Percentiles rank a stretch among this genome's conserved stretches.
phyloP scores from a whole-genome alignment of 108 stramenopile genomes.

The Cyclotella atomus region DNA sequence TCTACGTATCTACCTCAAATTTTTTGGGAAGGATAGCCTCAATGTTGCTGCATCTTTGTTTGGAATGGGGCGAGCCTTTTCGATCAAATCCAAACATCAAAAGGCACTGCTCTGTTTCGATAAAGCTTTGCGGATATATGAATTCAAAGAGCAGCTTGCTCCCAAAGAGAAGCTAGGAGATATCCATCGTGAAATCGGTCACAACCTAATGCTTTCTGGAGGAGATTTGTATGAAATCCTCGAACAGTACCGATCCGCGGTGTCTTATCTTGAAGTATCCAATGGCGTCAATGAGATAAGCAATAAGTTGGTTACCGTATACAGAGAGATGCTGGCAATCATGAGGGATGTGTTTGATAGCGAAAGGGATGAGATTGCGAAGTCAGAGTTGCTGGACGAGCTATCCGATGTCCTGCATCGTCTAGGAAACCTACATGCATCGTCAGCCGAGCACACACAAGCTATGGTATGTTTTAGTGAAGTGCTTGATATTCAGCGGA shows the following conservation, averaged over 20 bases:
- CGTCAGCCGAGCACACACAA: conserved; percentile 41
- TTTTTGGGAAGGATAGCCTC: conserved; percentile 48
- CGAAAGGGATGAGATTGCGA: conserved; percentile 23
- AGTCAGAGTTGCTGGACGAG: conserved; percentile 39
- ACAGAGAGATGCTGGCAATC: conserved; percentile 47
- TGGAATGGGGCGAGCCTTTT: conserved; percentile 45
- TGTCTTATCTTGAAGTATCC: conserved; percentile 40
- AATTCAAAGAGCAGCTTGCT: conserved; percentile 29
- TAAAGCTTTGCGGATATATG: conserved; percentile 48
- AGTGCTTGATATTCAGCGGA: conserved; percentile 41
- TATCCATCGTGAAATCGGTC: conserved; percentile 45
- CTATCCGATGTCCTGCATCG: conserved; percentile 55
- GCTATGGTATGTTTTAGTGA: conserved; percentile 44
- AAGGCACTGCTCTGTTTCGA: conserved; percentile 43
- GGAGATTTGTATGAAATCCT: conserved; percentile 44
- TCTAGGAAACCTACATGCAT: conserved; percentile 51
- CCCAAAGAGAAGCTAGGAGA: conserved; percentile 43
- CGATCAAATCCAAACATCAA: conserved; percentile 22
- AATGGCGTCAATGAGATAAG: conserved; percentile 28
- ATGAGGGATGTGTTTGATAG: conserved; percentile 30
- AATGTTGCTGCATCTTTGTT: conserved; percentile 44
- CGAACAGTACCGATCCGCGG: conserved; percentile 48
- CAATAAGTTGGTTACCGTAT: conserved; percentile 34
- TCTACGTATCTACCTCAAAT: conserved; percentile 30
- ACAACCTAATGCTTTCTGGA: conserved; percentile 27